Conservation (phyloP, 257 asterid genomes). For the Fraxinus excelsior region DNA sequence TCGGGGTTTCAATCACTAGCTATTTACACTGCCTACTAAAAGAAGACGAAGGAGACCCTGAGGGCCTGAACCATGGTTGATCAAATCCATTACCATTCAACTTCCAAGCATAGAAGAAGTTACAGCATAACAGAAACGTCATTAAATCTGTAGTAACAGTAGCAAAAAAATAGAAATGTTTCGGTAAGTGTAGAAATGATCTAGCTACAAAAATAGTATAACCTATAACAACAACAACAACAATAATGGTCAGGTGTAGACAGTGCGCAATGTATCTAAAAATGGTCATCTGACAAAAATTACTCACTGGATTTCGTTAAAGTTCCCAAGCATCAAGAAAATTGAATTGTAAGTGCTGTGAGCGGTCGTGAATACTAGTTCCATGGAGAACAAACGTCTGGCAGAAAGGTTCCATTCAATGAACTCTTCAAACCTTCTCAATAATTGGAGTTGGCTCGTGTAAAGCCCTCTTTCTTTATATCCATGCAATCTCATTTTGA, state of each 20-base stretch:
- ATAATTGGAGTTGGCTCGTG: not conserved
- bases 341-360: slow-evolving; percentile 3
- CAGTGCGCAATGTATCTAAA: not conserved
- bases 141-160: not conserved
- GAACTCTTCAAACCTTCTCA: not conserved
- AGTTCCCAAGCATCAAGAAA: not conserved
- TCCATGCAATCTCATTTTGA: not conserved
- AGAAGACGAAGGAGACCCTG: not conserved
- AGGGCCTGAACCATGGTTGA: not conserved
- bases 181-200: not conserved
- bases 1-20: too few relatives aligned
- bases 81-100: not conserved
- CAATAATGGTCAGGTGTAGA: not conserved
- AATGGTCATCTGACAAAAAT: not conserved
- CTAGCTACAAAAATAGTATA: not conserved
- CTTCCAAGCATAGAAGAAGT: not conserved
- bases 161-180: not conserved
- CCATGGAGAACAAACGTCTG: not conserved
- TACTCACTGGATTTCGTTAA: not conserved
- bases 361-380: not conserved
- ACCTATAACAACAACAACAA: not conserved
- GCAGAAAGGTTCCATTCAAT: not conserved
- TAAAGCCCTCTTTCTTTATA: not conserved
- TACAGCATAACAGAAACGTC: not conserved
- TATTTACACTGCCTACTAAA: not conserved